A percentile compares a stretch with the other conserved stretches of the same genome.
These are phyloP conservation scores for Luzula sylvatica DNA, from an alignment of 176 grass and related monocot species.

Conservation along the genomic window DNA sequence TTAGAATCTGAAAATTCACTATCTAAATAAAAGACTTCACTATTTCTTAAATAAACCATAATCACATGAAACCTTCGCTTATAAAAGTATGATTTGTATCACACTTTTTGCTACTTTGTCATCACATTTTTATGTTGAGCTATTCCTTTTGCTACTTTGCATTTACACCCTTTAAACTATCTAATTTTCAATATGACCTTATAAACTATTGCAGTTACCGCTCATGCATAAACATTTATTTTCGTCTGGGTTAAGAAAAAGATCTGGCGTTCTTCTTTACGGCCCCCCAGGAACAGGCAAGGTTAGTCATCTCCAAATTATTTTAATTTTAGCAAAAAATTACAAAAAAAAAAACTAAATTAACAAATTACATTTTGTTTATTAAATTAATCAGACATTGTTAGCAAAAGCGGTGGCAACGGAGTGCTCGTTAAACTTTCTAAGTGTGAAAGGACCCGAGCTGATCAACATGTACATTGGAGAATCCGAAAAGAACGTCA, in stretches of 20 bases:
- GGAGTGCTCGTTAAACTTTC: constrained; percentile 88
- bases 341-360: constrained; percentile 8
- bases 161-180: too few species aligned
- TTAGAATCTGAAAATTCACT: too few species aligned
- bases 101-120: too few species aligned
- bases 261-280: constrained; percentile 77
- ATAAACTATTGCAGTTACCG: constrained; percentile 52
- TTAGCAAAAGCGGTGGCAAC: constrained; percentile 94
- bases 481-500: constrained; percentile 98
- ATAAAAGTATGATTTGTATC: too few species aligned
- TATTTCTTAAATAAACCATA: too few species aligned
- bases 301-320: constrained; percentile 26
- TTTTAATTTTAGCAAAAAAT: background rate
- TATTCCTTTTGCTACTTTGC: too few species aligned
- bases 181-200: background rate
- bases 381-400: constrained; percentile 44
- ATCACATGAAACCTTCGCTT: too few species aligned
- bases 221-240: constrained; percentile 92
- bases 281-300: constrained; percentile 95
- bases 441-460: constrained; percentile 92
- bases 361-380: constrained; percentile 11
- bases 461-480: constrained; percentile 98
- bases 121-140: too few species aligned
- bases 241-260: constrained; percentile 77
- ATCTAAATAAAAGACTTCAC: too few species aligned